These are phyloP conservation scores for Cystoisospora suis DNA, from an alignment of 169 alveolate species.

Conservation along the genomic window DNA sequence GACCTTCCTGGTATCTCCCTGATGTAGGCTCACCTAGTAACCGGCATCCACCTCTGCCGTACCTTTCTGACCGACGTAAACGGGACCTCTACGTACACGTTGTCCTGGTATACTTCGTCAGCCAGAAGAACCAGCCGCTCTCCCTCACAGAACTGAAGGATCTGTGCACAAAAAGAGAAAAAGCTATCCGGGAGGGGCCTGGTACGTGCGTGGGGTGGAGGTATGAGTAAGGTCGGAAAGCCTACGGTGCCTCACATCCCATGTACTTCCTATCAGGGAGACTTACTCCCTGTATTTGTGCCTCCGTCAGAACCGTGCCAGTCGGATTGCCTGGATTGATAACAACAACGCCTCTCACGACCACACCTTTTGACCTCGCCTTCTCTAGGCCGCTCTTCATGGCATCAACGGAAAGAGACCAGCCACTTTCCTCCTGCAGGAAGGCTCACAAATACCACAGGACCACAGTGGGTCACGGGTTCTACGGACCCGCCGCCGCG, in stretches of 20 bases:
- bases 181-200: no score
- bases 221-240: no score
- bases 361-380: constrained; percentile 72
- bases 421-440: constrained; percentile 38
- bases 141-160: constrained; percentile 77
- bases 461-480: no score
- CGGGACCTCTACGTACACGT: constrained; percentile 76
- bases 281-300: constrained; percentile 65
- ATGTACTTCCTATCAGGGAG: neutral
- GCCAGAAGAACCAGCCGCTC: constrained; percentile 83
- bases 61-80: constrained; percentile 81
- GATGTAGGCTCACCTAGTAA: neutral
- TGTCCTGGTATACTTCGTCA: constrained; percentile 90
- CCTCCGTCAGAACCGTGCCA: constrained; percentile 78
- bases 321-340: constrained; percentile 91
- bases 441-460: no score
- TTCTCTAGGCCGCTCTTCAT: constrained; percentile 9
- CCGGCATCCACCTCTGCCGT: constrained; percentile 8
- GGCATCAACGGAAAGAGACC: neutral
- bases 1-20: no score
- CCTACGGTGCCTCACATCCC: neutral
- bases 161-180: no score
- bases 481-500: neutral
- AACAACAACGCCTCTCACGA: constrained; percentile 78
- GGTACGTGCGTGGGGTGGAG: no score